Conservation (phyloP, 2,329 filamentous ascomycete species). For the Stagonosporopsis vannaccii region DNA sequence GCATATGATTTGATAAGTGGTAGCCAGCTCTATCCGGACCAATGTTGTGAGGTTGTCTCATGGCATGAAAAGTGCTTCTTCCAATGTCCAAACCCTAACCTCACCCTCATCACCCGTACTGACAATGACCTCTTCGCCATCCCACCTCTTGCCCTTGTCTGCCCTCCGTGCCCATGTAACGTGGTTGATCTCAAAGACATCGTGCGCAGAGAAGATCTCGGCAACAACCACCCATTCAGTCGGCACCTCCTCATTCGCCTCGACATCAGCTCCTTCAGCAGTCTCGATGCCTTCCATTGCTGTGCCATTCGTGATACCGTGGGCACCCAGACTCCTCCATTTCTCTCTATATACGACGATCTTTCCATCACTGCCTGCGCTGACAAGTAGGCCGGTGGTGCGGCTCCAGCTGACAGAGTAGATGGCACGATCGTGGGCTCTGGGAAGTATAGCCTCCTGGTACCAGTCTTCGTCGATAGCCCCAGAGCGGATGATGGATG, state of each 20-base stretch:
- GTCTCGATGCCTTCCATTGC: constrained; percentile 27
- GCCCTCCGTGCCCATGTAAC: constrained; percentile 83
- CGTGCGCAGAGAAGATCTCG: constrained; percentile 77
- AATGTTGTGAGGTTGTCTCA: neutral
- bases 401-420: constrained; percentile 88
- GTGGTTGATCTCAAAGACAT: constrained; percentile 94
- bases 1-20: neutral
- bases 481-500: constrained; percentile 84
- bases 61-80: constrained; percentile 21
- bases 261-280: constrained; percentile 26
- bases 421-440: constrained; percentile 78
- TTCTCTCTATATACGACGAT: constrained; percentile 34
- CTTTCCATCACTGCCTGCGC: constrained; percentile 76
- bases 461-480: constrained; percentile 82
- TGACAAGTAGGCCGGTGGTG: constrained; percentile 79
- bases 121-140: constrained; percentile 82
- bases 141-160: constrained; percentile 68
- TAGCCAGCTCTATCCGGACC: neutral
- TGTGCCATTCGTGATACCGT: constrained; percentile 27
- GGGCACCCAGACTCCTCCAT: constrained; percentile 29
- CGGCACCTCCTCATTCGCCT: constrained; percentile 24
- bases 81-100: constrained; percentile 78
- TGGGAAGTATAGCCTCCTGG: constrained; percentile 77
- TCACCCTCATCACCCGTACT: constrained; percentile 92
- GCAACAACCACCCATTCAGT: constrained; percentile 76